Conservation (phyloP, 495 filamentous ascomycete species). For the Monascus purpureus region DNA sequence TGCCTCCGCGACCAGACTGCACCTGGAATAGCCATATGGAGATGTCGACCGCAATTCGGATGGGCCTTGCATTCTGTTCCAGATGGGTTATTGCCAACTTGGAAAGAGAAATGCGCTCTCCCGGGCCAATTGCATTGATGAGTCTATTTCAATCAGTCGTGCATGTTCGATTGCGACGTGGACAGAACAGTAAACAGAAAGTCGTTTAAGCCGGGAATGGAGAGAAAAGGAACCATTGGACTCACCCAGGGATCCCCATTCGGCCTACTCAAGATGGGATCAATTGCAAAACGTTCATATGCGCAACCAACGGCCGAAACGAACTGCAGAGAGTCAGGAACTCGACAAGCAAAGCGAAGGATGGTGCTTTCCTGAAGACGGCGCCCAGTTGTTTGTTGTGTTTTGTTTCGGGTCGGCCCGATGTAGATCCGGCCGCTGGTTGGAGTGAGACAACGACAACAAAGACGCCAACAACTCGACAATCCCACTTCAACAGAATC, state of each 20-base stretch:
- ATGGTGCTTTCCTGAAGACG: neutral
- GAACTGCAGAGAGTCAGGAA: too few relatives aligned
- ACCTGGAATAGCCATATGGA: slow-evolving; percentile 97
- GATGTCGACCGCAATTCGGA: slow-evolving; percentile 85
- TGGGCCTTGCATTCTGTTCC: slow-evolving; percentile 51
- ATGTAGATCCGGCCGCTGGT: slow-evolving; percentile 24
- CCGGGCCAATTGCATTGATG: slow-evolving; percentile 74
- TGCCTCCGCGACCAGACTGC: slow-evolving; percentile 72
- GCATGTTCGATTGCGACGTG: neutral
- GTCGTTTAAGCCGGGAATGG: slow-evolving; percentile 8
- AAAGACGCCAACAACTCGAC: neutral
- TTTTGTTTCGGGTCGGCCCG: slow-evolving; percentile 17
- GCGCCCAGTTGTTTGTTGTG: neutral
- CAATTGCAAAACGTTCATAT: too few relatives aligned
- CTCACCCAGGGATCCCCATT: slow-evolving; percentile 37
- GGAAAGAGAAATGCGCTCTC: slow-evolving; percentile 66
- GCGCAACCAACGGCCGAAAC: too few relatives aligned
- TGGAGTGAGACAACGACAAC: neutral
- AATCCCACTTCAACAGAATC: neutral
- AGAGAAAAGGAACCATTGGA: slow-evolving; percentile 1
- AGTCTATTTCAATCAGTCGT: slow-evolving; percentile 42
- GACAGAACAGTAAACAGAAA: neutral
- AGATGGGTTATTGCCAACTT: slow-evolving; percentile 68
- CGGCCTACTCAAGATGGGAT: too few relatives aligned
- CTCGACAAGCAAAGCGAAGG: too few relatives aligned